Base-by-base conservation (phyloP, 176 grass and related monocot species). In the Carex pumila region DNA sequence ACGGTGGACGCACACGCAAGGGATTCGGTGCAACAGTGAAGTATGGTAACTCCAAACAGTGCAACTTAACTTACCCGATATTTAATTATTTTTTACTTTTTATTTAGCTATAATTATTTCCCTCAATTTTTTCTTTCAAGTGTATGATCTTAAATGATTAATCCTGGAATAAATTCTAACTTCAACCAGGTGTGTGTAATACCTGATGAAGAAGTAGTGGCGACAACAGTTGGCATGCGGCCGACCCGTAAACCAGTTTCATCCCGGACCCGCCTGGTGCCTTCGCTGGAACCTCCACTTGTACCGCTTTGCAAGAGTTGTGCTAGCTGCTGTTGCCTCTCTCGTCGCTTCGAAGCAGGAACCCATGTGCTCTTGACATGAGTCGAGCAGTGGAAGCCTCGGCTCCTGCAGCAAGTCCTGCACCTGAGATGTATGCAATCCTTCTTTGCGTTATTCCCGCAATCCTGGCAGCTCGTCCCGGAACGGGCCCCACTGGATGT, bases 391-490 rank as follows among this genome's bases (percentile, higher is more conserved):
- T 55, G 89, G 65, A 99, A 93, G 5, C 93, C 93, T 18, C 96
- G 91, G 91, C 96, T 99, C 30, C 91, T 86, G 87, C 96, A 99
- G 60, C 96, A 99, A 53, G 96, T 99, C 11, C 96, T 90, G 91
- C 96, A 99, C 13, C 96, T 90, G 73, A 93, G 67, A 89, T 99
- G 88, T 7, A 66, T 0, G 85, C 96, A 99, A 78, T 99, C 96
- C 81, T 99, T 99, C 91, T 99, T 99, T 22, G 96, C 89, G 82
- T 95, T 92, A 87, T 99, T 99, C 19, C 96, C 96, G 64, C 96
- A 99, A 79, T 99, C 96, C 90, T 99, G 96, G 78, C 96, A 99
- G 86, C 96, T 99, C 5, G 88, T 89, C 0, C 96, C 89, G 0
- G 90, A 89, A 76, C 95, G 82, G 14, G 87, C 92, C 3, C 91